phyloP scores from a whole-genome alignment of 2,329 filamentous ascomycete species.

The Pseudogymnoascus sp. region DNA sequence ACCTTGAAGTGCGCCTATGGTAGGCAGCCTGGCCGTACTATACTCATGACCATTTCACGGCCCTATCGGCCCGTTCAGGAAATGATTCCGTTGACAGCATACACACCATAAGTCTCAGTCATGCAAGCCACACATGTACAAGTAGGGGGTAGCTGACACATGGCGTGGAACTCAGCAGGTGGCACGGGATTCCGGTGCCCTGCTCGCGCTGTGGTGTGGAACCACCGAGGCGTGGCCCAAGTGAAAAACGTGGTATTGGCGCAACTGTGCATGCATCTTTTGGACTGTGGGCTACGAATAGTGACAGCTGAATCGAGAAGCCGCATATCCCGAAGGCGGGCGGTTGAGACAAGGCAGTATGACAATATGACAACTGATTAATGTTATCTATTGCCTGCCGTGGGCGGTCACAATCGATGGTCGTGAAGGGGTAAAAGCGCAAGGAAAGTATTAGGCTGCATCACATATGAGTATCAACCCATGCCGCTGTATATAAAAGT shows the following conservation, averaged over 20 bases:
- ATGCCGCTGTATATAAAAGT: not conserved
- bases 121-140: not conserved
- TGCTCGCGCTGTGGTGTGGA: not conserved
- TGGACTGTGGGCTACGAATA: not conserved
- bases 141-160: slow-evolving; percentile 6
- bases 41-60: not conserved
- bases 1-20: not conserved
- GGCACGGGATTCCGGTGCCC: not conserved
- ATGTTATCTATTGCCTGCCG: not conserved
- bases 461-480: not conserved
- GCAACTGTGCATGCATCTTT: not conserved
- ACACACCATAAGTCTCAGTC: not conserved
- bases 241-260: not conserved
- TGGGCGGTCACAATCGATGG: not conserved
- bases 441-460: not conserved
- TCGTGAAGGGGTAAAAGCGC: not conserved
- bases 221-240: not conserved
- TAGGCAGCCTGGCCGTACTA: not conserved
- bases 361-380: slow-evolving; percentile 1
- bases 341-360: not conserved
- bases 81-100: not conserved
- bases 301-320: not conserved
- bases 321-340: not conserved
- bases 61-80: not conserved
- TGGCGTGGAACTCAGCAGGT: not conserved